Conservation (phyloP, 1,284 basidiomycete genomes). For the Cystobasidium slooffiae region DNA sequence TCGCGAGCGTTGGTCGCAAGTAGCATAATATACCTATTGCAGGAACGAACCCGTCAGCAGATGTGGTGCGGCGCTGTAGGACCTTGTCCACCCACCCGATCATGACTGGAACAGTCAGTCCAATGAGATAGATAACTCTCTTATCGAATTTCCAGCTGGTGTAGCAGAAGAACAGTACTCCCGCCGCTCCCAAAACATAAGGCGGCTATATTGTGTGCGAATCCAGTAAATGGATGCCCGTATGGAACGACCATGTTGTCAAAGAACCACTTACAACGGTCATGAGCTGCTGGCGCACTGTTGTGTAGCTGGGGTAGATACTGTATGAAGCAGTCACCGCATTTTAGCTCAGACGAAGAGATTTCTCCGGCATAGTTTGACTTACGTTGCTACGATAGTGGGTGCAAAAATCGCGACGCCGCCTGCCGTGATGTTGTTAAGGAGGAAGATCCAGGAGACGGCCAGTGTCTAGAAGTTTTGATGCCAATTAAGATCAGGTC, state of each 20-base stretch:
- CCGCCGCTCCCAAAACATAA: slow-evolving; percentile 3
- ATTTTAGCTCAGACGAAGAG: slow-evolving; percentile 43
- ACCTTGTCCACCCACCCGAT: slow-evolving; percentile 29
- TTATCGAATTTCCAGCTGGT: slow-evolving; percentile 54
- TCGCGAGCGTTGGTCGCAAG: slow-evolving; percentile 46
- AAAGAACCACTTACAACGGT: slow-evolving; percentile 46
- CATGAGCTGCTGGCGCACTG: slow-evolving; percentile 39
- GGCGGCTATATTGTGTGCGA: slow-evolving; percentile 2
- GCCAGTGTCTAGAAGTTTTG: slow-evolving; percentile 38
- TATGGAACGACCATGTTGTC: not conserved
- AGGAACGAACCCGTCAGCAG: slow-evolving; percentile 7
- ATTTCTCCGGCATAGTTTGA: slow-evolving; percentile 55
- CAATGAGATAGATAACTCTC: slow-evolving; percentile 52
- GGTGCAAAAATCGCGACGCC: slow-evolving; percentile 55
- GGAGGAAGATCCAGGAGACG: slow-evolving; percentile 55
- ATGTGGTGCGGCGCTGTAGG: not conserved
- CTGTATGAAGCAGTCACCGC: not conserved
- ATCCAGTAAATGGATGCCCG: not conserved
- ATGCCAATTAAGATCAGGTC: too few relatives aligned
- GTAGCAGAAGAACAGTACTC: slow-evolving; percentile 32
- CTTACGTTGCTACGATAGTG: slow-evolving; percentile 52
- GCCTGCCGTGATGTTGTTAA: slow-evolving; percentile 55
- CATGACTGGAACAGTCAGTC: slow-evolving; percentile 44
- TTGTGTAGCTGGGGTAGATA: slow-evolving; percentile 14
- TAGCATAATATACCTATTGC: slow-evolving; percentile 49